These are phyloP conservation scores for Penicillium sp. DNA, from an alignment of 2,329 filamentous ascomycete genomes.

Conservation along the genomic window DNA sequence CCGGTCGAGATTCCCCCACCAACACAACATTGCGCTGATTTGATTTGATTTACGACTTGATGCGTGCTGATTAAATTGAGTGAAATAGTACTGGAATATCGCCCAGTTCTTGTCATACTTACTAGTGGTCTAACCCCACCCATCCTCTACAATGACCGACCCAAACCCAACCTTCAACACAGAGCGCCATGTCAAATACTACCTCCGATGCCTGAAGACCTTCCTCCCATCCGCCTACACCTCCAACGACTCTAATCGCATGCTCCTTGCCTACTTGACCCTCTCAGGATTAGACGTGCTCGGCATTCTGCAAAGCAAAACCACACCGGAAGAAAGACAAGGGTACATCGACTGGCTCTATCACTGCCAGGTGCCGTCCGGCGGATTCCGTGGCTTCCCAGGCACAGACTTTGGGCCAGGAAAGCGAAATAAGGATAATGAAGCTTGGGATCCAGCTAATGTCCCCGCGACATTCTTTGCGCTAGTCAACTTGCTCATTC, in stretches of 20 bases:
- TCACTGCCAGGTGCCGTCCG: constrained; percentile 75
- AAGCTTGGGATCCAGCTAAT: constrained; percentile 71
- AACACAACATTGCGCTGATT: constrained; percentile 4
- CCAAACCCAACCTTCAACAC: constrained; percentile 40
- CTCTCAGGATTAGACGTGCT: constrained; percentile 82
- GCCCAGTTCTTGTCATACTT: background rate
- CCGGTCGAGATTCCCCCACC: constrained; percentile 17
- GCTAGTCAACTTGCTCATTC: constrained; percentile 66
- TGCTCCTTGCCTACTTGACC: constrained; percentile 86
- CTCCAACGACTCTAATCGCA: constrained; percentile 82
- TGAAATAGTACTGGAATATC: background rate
- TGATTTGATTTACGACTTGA: constrained; percentile 2
- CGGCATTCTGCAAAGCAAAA: constrained; percentile 57
- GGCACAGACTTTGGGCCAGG: constrained; percentile 57
- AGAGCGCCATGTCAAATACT: constrained; percentile 80
- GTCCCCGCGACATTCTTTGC: constrained; percentile 89
- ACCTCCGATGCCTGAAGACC: constrained; percentile 80
- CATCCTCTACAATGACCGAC: constrained; percentile 27
- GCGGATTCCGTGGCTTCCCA: constrained; percentile 86
- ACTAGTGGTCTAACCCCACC: background rate
- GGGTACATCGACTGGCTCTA: constrained; percentile 75
- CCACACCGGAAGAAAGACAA: constrained; percentile 53
- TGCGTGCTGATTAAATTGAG: background rate
- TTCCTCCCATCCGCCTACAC: constrained; percentile 81
- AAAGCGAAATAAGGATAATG: constrained; percentile 51